These are phyloP conservation scores for Russula sp. DNA, from an alignment of 768 basidiomycete genomes.

Conservation along the genomic window DNA sequence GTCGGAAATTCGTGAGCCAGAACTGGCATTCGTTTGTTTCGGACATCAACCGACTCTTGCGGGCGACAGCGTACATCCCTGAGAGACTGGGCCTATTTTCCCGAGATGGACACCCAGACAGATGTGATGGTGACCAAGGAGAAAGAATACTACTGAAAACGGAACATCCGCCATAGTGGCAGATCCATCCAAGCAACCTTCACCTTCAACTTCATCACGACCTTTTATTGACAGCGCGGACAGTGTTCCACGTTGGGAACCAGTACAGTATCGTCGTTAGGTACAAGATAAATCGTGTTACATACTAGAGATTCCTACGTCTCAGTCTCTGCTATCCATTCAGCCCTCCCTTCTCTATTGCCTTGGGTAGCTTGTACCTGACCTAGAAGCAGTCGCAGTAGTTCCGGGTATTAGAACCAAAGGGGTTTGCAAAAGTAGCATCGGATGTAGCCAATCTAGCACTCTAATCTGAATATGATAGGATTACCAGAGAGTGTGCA, in stretches of 20 bases:
- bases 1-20: background rate
- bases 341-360: constrained; percentile 50
- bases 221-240: background rate
- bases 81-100: background rate
- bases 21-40: background rate
- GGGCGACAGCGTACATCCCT: background rate
- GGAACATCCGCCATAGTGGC: background rate
- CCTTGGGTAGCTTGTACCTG: constrained; percentile 46
- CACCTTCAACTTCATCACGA: constrained; percentile 1
- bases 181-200: background rate
- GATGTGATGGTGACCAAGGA: background rate
- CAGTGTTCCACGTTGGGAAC: background rate
- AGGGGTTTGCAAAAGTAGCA: constrained; percentile 40
- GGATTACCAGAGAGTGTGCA: constrained; percentile 50
- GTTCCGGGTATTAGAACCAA: constrained; percentile 64
- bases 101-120: background rate
- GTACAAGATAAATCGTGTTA: constrained; percentile 1
- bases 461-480: constrained; percentile 48
- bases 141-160: background rate
- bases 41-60: background rate
- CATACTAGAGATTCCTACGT: constrained; percentile 13
- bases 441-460: constrained; percentile 55
- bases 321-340: constrained; percentile 59
- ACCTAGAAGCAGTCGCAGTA: constrained; percentile 38
- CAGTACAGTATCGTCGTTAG: background rate